These are phyloP conservation scores for Begonia masoniana DNA, from an alignment of 306 rosid genomes.

Conservation along the genomic window DNA sequence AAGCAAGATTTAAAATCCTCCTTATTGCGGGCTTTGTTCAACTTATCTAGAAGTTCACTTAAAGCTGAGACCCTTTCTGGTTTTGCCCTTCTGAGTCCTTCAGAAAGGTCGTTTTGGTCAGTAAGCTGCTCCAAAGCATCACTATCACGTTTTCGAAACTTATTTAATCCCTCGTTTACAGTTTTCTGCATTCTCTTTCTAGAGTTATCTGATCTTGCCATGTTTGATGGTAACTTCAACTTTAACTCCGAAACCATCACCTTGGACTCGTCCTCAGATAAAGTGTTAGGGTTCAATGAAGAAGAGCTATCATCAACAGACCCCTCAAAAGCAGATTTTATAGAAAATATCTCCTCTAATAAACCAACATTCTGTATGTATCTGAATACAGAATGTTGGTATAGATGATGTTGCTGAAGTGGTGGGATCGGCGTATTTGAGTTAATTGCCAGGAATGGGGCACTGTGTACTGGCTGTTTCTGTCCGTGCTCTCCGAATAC, in stretches of 20 bases:
- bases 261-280: conserved; percentile 29
- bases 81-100: conserved; percentile 25
- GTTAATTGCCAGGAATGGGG: too few relatives aligned
- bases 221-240: conserved; percentile 50
- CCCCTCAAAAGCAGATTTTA: conserved; percentile 31
- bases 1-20: conserved; percentile 73
- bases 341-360: conserved; percentile 70
- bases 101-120: conserved; percentile 30
- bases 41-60: conserved; percentile 61
- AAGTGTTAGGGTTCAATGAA: conserved; percentile 19
- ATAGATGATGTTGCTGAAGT: too few relatives aligned
- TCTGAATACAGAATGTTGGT: too few relatives aligned
- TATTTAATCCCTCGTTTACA: conserved; percentile 62
- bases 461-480: too few relatives aligned
- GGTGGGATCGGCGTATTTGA: too few relatives aligned
- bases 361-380: conserved; percentile 51
- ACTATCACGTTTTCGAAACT: conserved; percentile 31
- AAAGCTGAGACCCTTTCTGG: conserved; percentile 40
- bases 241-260: conserved; percentile 40
- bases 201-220: conserved; percentile 33
- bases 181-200: conserved; percentile 45
- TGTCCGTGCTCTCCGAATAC: too few relatives aligned
- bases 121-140: conserved; percentile 21
- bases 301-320: conserved; percentile 18
- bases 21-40: conserved; percentile 75